phyloP scores from a whole-genome alignment of 2,329 filamentous ascomycete species.

The Fusarium buharicum region DNA sequence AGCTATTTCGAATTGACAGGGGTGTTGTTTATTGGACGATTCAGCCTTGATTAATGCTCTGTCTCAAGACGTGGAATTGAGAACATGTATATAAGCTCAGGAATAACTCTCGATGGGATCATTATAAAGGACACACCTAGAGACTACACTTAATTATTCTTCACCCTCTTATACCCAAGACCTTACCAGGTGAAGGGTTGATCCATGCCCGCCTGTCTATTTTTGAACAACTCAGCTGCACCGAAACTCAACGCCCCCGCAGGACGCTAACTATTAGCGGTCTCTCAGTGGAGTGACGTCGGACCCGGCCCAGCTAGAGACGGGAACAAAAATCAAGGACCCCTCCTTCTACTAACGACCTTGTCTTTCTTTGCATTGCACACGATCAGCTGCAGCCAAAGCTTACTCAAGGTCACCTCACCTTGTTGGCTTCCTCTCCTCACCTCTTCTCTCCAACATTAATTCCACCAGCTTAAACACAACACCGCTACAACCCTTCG shows the following conservation, averaged over 20 bases:
- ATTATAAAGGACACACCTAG: no score
- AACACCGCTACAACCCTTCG: conserved; percentile 45
- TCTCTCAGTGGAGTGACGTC: conserved; percentile 36
- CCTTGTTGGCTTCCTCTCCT: conserved; percentile 3
- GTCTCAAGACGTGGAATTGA: no score
- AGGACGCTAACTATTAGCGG: conserved; percentile 35
- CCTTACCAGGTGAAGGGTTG: neutral
- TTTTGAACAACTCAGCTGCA: conserved; percentile 12
- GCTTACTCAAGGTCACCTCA: conserved; percentile 8
- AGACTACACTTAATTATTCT: no score
- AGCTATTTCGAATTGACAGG: no score
- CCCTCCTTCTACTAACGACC: conserved; percentile 28
- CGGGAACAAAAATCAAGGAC: conserved; percentile 26
- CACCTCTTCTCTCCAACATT: neutral
- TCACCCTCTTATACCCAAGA: no score
- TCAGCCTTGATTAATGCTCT: no score
- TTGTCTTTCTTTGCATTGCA: conserved; percentile 13
- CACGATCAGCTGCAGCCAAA: conserved; percentile 22
- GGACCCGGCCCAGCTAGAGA: neutral
- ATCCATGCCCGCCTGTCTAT: conserved; percentile 22
- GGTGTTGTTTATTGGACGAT: no score
- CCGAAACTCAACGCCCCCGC: conserved; percentile 13
- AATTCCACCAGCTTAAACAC: neutral
- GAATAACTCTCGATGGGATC: no score
- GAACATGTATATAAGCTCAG: no score